These are phyloP conservation scores for Adenanthera pavonina DNA, from an alignment of 306 rosid genomes.

Conservation along the genomic window DNA sequence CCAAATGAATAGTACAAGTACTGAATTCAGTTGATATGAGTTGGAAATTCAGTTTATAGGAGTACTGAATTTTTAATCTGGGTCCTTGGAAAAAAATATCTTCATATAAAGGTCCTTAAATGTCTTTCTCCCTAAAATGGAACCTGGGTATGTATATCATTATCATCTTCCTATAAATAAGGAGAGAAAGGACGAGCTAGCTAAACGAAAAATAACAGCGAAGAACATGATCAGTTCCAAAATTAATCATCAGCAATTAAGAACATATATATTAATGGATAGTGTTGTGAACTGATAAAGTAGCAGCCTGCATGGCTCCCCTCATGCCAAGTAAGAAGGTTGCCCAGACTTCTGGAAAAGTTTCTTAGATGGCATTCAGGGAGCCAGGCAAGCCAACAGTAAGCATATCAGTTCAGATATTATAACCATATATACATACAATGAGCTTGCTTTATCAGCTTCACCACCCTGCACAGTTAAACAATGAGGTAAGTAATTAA, in stretches of 20 bases:
- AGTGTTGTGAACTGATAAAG: neutral
- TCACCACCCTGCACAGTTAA: neutral
- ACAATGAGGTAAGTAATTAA: no score
- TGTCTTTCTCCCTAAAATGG: no score
- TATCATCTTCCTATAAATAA: neutral
- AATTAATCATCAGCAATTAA: neutral
- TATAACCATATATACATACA: no score
- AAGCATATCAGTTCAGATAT: neutral
- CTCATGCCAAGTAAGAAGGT: conserved; percentile 67
- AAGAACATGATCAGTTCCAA: neutral
- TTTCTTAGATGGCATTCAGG: conserved; percentile 87
- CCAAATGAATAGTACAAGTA: no score
- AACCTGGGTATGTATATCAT: neutral
- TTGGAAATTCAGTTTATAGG: no score
- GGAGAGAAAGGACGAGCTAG: neutral
- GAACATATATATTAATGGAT: neutral
- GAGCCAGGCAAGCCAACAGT: conserved; percentile 91
- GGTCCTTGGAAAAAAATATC: no score
- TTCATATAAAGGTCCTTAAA: no score
- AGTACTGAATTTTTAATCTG: no score
- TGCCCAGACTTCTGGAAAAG: conserved; percentile 48
- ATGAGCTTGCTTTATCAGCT: neutral
- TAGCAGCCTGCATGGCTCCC: conserved; percentile 70
- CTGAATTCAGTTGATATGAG: no score
- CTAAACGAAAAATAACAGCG: neutral